Conservation (phyloP, 768 basidiomycete species). For the Rossbeevera mucosa region DNA sequence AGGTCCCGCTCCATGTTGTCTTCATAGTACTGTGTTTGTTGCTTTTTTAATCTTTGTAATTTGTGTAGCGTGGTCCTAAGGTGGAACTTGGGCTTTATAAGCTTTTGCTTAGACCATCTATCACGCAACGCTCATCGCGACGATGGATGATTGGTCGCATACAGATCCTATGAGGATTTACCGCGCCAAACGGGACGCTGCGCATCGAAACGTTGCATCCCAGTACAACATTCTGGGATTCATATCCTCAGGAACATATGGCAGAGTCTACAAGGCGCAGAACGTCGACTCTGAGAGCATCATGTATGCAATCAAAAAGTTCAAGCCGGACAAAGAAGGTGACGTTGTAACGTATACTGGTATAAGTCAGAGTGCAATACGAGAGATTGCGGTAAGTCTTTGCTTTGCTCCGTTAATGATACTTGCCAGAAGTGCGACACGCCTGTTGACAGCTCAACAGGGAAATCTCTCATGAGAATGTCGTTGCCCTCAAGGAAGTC, state of each 20-base stretch:
- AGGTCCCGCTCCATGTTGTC: background rate
- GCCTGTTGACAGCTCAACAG: slow-evolving; percentile 68
- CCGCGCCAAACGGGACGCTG: slow-evolving; percentile 69
- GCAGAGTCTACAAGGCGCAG: slow-evolving; percentile 96
- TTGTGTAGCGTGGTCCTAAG: too few species aligned
- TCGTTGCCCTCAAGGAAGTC: slow-evolving; percentile 89
- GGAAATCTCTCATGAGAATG: slow-evolving; percentile 86
- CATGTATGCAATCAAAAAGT: slow-evolving; percentile 97
- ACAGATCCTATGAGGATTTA: slow-evolving; percentile 83
- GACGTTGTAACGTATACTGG: slow-evolving; percentile 95
- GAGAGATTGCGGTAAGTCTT: slow-evolving; percentile 84
- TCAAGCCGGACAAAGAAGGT: slow-evolving; percentile 99
- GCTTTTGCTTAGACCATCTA: too few species aligned
- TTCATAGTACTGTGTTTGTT: background rate
- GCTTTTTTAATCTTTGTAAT: background rate
- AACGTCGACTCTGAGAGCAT: slow-evolving; percentile 63
- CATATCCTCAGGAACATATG: slow-evolving; percentile 97
- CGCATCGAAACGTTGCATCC: slow-evolving; percentile 61
- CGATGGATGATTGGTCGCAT: slow-evolving; percentile 37
- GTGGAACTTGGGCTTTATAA: too few species aligned
- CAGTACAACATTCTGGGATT: slow-evolving; percentile 94
- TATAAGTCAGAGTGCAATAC: slow-evolving; percentile 94
- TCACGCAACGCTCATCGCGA: slow-evolving; percentile 9
- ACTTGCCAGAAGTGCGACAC: slow-evolving; percentile 8
- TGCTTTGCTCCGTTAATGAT: slow-evolving; percentile 5